These are phyloP conservation scores for Zopfia rhizophila DNA, from an alignment of 2,329 filamentous ascomycete genomes.

Conservation along the genomic window DNA sequence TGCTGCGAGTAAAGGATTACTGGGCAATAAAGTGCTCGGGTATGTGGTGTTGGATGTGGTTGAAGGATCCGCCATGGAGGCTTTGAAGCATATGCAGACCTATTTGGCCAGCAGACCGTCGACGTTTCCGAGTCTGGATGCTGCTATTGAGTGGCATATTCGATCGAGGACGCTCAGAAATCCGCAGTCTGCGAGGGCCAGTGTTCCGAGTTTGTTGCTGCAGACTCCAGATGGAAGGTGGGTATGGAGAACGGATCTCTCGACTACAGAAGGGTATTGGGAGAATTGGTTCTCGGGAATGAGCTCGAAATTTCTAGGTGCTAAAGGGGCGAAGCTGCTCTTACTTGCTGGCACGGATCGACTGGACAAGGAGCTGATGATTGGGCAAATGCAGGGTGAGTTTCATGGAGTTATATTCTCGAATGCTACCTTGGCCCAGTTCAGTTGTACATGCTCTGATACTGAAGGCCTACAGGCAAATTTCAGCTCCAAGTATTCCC, in stretches of 20 bases:
- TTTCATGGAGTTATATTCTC: conserved; percentile 8
- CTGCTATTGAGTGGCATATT: conserved; percentile 93
- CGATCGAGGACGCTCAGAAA: conserved; percentile 89
- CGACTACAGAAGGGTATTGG: conserved; percentile 89
- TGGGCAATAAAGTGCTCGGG: conserved; percentile 78
- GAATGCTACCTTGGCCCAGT: background rate
- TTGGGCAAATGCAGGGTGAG: conserved; percentile 95
- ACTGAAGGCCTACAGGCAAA: conserved; percentile 71
- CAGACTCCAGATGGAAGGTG: conserved; percentile 61
- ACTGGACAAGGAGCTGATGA: conserved; percentile 89
- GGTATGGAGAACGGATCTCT: conserved; percentile 88
- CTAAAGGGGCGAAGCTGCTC: conserved; percentile 83
- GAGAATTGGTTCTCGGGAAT: conserved; percentile 91
- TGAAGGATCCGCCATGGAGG: conserved; percentile 93
- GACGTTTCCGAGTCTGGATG: conserved; percentile 79
- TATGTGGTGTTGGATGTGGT: conserved; percentile 95
- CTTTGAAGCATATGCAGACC: conserved; percentile 90
- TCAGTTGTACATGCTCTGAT: background rate
- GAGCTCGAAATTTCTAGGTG: conserved; percentile 85
- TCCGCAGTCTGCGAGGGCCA: conserved; percentile 81
- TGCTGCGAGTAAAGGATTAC: conserved; percentile 72
- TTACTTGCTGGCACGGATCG: conserved; percentile 90
- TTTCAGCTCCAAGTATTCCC: conserved; percentile 96
- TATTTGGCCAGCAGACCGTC: conserved; percentile 85
- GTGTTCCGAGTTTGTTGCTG: conserved; percentile 82